phyloP scores from a whole-genome alignment of 2,329 filamentous ascomycete species.

The Cryphonectria nitschkei region DNA sequence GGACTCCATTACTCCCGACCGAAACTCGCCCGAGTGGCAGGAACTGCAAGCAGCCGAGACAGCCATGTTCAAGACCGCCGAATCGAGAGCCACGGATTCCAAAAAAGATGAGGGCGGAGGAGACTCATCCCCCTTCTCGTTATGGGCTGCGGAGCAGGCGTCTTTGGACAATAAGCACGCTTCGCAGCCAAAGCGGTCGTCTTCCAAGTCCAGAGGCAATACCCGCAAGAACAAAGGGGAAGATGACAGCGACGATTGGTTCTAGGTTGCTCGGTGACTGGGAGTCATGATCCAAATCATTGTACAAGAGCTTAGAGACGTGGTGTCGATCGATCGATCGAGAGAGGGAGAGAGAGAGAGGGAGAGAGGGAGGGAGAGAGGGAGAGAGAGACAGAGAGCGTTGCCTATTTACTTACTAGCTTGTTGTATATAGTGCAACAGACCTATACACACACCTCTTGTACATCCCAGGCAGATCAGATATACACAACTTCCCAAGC shows the following conservation, averaged over 20 bases:
- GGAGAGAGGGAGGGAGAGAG: no score
- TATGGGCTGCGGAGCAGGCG: neutral
- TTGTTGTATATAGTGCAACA: neutral
- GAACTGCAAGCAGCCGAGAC: constrained; percentile 7
- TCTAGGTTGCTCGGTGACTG: neutral
- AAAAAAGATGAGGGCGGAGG: neutral
- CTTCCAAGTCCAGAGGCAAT: neutral
- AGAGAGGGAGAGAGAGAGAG: no score
- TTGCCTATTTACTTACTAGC: neutral
- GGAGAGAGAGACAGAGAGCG: neutral
- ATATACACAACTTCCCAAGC: neutral
- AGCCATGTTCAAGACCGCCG: constrained; percentile 1
- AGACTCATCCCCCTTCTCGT: neutral
- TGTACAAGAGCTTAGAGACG: neutral
- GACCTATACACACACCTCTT: neutral
- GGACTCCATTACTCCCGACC: constrained; percentile 8
- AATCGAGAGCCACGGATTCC: neutral
- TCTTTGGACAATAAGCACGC: neutral
- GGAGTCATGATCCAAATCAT: neutral
- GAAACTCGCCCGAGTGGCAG: neutral
- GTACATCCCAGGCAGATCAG: neutral
- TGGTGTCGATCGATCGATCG: neutral
- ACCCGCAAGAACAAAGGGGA: neutral
- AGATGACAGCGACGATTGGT: neutral
- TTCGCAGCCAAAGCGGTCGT: neutral